Evolutionary conservation across 495 filamentous ascomycete species (phyloP).

Genomic region (Amorphotheca resinae): DNA sequence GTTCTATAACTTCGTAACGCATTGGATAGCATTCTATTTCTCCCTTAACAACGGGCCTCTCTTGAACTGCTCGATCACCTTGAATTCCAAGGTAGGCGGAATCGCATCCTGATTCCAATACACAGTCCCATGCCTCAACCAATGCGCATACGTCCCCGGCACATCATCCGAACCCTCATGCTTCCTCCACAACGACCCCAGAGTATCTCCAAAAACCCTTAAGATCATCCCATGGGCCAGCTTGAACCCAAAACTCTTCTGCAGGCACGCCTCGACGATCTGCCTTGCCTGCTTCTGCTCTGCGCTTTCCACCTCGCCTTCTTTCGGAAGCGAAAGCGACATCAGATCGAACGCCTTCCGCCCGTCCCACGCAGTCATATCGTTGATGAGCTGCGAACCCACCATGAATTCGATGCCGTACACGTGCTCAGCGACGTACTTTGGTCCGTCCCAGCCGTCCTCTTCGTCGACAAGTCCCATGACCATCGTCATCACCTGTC

Average conservation of each 20-base stretch:
- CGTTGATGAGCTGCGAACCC: slow-evolving; percentile 38
- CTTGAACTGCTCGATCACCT: slow-evolving; percentile 27
- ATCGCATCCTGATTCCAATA: slow-evolving; percentile 28
- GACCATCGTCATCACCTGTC: slow-evolving; percentile 34
- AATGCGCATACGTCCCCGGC: slow-evolving; percentile 33
- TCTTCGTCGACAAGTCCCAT: slow-evolving; percentile 39
- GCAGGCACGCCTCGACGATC: slow-evolving; percentile 37
- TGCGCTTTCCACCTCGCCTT: slow-evolving; percentile 31
- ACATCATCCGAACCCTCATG: slow-evolving; percentile 31
- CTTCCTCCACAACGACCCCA: slow-evolving; percentile 36
- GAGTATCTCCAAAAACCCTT: slow-evolving; percentile 29
- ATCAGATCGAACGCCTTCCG: slow-evolving; percentile 35
- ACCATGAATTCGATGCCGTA: slow-evolving; percentile 38
- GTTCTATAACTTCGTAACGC: not conserved
- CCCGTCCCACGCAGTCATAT: slow-evolving; percentile 37
- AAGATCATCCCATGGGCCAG: slow-evolving; percentile 40
- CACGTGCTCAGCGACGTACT: slow-evolving; percentile 32
- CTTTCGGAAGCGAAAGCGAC: slow-evolving; percentile 33
- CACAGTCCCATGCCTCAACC: slow-evolving; percentile 31
- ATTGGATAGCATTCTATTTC: slow-evolving; percentile 14
- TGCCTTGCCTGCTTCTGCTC: slow-evolving; percentile 36
- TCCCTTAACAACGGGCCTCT: slow-evolving; percentile 26
- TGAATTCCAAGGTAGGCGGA: slow-evolving; percentile 23
- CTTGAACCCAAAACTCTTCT: slow-evolving; percentile 38
- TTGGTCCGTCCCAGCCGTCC: slow-evolving; percentile 40